Base-by-base conservation (phyloP, 345 rosid species). In the Aurinia saxatilis region DNA sequence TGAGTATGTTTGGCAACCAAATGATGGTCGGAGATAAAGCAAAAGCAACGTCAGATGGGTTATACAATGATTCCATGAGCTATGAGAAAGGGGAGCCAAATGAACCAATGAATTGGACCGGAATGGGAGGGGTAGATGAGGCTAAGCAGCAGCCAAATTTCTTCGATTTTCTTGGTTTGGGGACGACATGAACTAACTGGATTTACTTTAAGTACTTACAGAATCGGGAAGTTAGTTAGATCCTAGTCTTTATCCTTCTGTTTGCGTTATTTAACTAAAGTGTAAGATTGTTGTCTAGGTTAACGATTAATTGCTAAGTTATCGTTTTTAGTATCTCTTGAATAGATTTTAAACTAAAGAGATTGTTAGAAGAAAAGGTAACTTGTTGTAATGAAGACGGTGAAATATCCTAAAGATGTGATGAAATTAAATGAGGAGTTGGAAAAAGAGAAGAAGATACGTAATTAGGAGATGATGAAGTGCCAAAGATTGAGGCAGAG, bases 401-500 rank as follows among this genome's bases (percentile, higher is more conserved):
- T 56, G 17, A 66, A 25, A 16, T 46, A 29, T 46, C 53, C 2
- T 35, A 16, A 35, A 56, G 48, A 36, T 36, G 57, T 67, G 35
- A 18, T 30, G 63, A 55, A 11, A n/a, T n/a, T 13, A 41, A 41
- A 2, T 6, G 0, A 66, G 14, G 55, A 30, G 35, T 18, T 57
- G 13, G 50, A 48, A 50, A 39, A 58, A 59, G 52, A 59, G 39
- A 67, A 7, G 45, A 41, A 60, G 55, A 14, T 62, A 57, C 51
- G 57, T 46, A 40, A 29, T 6, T 39, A 47, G 46, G 61, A 68
- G 61, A 52, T 2, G 55, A 51, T 12, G 59, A 49, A 64, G 2
- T 63, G 74, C 74, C 67, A 60, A 63, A 67, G 65, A 69, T 56
- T 63, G 60, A 66, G 81, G 83, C 81, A 77, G 53, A 48, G 75